Base-by-base conservation (phyloP, 441 rosid genomes). In the Pelargonium exstipulatum region DNA sequence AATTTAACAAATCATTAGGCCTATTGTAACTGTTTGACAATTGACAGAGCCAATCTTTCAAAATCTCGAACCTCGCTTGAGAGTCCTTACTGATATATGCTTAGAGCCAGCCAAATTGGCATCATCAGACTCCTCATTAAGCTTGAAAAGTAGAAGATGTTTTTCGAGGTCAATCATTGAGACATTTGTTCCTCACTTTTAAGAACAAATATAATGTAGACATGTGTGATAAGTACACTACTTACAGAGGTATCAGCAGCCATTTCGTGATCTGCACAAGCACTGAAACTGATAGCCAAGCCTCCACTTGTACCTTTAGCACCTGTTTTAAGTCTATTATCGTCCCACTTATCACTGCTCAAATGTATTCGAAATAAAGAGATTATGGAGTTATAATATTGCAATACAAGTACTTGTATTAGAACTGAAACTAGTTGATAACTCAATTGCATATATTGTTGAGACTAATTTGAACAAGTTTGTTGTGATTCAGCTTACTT, bases 301-400 rank as follows among this genome's bases (percentile, higher is more conserved):
- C 64, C 71, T 24, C 71, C 71, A 0, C 64, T 53, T n/a, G 64
- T 68, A 5, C 71, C 71, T 68, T 68, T 68, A 37, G 62, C 45
- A 10, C 62, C 62, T 53, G 70, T n/a, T 68, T 16, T n/a, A 26
- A 20, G 63, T 9, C 43, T 16, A 58, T 57, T 57, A 60, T 69
- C 37, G 18, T 58, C 65, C 53, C 53, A 69, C 32, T 20, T 17
- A 20, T 9, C n/a, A 9, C 51, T 37, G 16, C 17, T 16, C 62
- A 57, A 14, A 57, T 57, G 40, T 17, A 17, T 53, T 53, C 24
- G 14, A 53, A 53, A 1, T 35, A 29, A 32, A 13, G 12, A 14
- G 20, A 9, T 5, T 32, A 63, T 63, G 35, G 22, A 26, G 20
- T 32, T n/a, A 17, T 64, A 32, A 14, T 64, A 14, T 35, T 37